Evolutionary conservation across 805 yeast species (phyloP).

Genomic region (Brettanomyces bruxellensis): DNA sequence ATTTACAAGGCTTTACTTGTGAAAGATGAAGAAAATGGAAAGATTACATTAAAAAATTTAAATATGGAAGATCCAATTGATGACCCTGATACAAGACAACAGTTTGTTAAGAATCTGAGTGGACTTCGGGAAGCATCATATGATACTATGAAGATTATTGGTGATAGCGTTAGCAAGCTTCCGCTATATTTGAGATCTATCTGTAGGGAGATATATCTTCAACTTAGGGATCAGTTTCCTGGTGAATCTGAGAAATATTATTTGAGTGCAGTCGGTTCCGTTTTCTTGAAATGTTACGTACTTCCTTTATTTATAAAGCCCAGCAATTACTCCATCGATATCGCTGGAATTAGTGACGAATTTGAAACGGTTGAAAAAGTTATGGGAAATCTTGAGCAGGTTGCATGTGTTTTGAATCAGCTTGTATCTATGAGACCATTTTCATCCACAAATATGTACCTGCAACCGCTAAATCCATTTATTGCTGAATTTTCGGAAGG

Average conservation of each 20-base stretch:
- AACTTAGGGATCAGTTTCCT: slow-evolving; percentile 36
- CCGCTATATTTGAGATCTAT: slow-evolving; percentile 52
- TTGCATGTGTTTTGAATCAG: slow-evolving; percentile 55
- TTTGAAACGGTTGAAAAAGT: slow-evolving; percentile 18
- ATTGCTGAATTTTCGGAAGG: slow-evolving; percentile 42
- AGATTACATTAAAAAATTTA: slow-evolving; percentile 12
- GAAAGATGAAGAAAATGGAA: slow-evolving; percentile 22
- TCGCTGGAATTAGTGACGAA: slow-evolving; percentile 16
- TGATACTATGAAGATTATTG: slow-evolving; percentile 45
- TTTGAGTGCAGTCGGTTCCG: slow-evolving; percentile 60
- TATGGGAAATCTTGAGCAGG: slow-evolving; percentile 43
- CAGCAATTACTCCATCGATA: slow-evolving; percentile 45
- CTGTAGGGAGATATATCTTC: slow-evolving; percentile 33
- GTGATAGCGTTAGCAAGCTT: slow-evolving; percentile 29
- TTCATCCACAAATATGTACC: slow-evolving; percentile 48
- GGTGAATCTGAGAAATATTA: slow-evolving; percentile 50
- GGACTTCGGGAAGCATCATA: slow-evolving; percentile 62
- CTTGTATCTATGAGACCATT: slow-evolving; percentile 62
- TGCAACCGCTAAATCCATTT: slow-evolving; percentile 75
- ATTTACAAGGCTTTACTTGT: slow-evolving; percentile 38
- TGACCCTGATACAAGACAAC: slow-evolving; percentile 60
- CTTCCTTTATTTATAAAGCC: slow-evolving; percentile 40
- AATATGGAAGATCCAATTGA: slow-evolving; percentile 60
- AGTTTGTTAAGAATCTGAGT: slow-evolving; percentile 68
- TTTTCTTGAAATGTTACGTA: slow-evolving; percentile 46